A percentile compares a stretch with the other conserved stretches of the same genome.
Conservation (phyloP, 768 basidiomycete genomes). For the Pholiota conissans region DNA sequence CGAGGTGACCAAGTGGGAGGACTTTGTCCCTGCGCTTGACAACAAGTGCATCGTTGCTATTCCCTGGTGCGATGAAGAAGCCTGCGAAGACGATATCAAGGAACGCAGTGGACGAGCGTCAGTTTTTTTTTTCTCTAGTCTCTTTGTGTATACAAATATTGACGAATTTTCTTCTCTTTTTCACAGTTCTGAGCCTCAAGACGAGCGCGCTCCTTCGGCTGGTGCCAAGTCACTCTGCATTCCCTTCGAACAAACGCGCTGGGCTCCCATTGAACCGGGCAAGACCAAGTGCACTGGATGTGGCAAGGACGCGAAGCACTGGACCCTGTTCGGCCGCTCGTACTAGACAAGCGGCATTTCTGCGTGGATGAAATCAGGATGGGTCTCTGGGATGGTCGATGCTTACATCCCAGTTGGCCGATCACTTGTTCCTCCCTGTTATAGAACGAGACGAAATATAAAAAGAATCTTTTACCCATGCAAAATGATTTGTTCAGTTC, state of each 20-base stretch:
- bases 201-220: slow-evolving; percentile 94
- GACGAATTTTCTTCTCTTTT: not conserved
- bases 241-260: slow-evolving; percentile 89
- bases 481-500: too few species aligned
- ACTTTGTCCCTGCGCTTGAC: slow-evolving; percentile 90
- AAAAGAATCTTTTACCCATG: too few species aligned
- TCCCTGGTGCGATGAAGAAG: slow-evolving; percentile 94
- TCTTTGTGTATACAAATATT: not conserved
- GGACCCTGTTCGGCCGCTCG: slow-evolving; percentile 95
- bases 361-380: not conserved
- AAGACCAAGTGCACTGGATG: slow-evolving; percentile 92
- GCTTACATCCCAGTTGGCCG: not conserved
- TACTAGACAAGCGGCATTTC: slow-evolving; percentile 45
- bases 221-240: slow-evolving; percentile 97
- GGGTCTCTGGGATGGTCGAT: too few species aligned
- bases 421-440: too few species aligned
- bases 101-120: slow-evolving; percentile 86
- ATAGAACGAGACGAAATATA: too few species aligned
- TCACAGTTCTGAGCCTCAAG: slow-evolving; percentile 78
- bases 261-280: slow-evolving; percentile 76
- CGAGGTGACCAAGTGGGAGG: slow-evolving; percentile 84
- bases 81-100: slow-evolving; percentile 98
- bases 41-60: slow-evolving; percentile 83
- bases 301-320: slow-evolving; percentile 85
- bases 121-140: slow-evolving; percentile 28